Percentiles rank a stretch among this genome's conserved stretches.
phyloP scores from a whole-genome alignment of 2,329 filamentous ascomycete species.

The Scedosporium apiospermum region DNA sequence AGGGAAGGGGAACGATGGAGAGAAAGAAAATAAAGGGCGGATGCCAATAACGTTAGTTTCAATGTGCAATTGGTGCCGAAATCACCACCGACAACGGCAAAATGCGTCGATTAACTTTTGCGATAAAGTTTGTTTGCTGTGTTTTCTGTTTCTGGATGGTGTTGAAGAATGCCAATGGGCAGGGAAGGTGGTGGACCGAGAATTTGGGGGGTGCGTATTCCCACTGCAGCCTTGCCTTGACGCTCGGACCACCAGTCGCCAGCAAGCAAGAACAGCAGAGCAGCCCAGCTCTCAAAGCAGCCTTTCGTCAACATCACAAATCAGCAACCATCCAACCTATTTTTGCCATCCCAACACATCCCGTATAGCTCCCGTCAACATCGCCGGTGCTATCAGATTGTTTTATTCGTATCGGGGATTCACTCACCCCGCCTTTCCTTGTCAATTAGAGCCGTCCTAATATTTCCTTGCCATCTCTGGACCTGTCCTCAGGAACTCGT shows the following conservation, averaged over 20 bases:
- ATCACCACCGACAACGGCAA: background rate
- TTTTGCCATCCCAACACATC: background rate
- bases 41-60: too few relatives aligned
- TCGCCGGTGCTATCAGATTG: background rate
- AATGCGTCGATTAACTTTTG: background rate
- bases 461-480: background rate
- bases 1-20: background rate
- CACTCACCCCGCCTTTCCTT: background rate
- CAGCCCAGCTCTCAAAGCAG: background rate
- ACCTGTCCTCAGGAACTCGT: background rate
- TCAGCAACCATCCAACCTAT: background rate
- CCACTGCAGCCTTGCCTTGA: constrained; percentile 3
- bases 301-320: constrained; percentile 3
- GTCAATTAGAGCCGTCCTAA: background rate
- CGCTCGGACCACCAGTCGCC: constrained; percentile 4
- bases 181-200: background rate
- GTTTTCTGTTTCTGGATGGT: background rate
- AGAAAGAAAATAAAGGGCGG: too few relatives aligned
- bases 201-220: constrained; percentile 6
- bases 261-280: background rate
- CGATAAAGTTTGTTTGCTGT: background rate
- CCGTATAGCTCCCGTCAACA: background rate
- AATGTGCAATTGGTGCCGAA: too few relatives aligned
- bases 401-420: background rate
- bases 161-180: background rate